These are phyloP conservation scores for Calcarisporium arbuscula DNA, from an alignment of 2,329 filamentous ascomycete species.

Conservation along the genomic window DNA sequence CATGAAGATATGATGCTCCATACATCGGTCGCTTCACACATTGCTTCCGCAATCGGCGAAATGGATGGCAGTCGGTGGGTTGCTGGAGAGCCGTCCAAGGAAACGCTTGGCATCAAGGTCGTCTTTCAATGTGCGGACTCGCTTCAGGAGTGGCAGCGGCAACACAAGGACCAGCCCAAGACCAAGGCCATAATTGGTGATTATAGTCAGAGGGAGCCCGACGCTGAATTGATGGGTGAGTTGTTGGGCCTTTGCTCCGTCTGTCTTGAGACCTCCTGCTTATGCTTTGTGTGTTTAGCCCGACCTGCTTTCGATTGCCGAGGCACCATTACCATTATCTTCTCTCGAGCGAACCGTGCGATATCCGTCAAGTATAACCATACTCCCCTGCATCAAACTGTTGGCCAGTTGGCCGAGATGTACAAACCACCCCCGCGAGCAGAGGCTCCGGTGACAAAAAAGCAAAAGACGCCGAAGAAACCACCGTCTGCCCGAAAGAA, in stretches of 20 bases:
- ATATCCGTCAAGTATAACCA: conserved; percentile 51
- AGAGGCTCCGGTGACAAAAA: conserved; percentile 19
- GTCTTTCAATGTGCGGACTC: conserved; percentile 49
- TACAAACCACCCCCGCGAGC: conserved; percentile 38
- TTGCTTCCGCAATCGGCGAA: conserved; percentile 35
- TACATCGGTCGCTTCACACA: conserved; percentile 41
- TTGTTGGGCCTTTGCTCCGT: conserved; percentile 33
- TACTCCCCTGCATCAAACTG: conserved; percentile 50
- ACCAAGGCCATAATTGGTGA: conserved; percentile 38
- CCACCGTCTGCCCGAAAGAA: conserved; percentile 22
- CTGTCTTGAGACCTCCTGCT: not conserved
- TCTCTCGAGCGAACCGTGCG: conserved; percentile 38
- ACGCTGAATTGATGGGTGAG: conserved; percentile 39
- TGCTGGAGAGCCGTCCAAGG: conserved; percentile 36
- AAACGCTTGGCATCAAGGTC: conserved; percentile 45
- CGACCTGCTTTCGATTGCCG: conserved; percentile 56
- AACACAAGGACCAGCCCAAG: conserved; percentile 35
- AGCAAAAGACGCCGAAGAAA: conserved; percentile 19
- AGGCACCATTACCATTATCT: conserved; percentile 43
- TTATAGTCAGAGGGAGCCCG: conserved; percentile 41
- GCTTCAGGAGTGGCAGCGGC: conserved; percentile 42
- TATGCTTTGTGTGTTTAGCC: conserved; percentile 23
- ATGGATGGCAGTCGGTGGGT: conserved; percentile 45
- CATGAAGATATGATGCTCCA: conserved; percentile 42
- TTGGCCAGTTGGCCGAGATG: conserved; percentile 41